Evolutionary conservation across 1,284 basidiomycete species (phyloP).

Genomic region (Irpex rosettiformis): DNA sequence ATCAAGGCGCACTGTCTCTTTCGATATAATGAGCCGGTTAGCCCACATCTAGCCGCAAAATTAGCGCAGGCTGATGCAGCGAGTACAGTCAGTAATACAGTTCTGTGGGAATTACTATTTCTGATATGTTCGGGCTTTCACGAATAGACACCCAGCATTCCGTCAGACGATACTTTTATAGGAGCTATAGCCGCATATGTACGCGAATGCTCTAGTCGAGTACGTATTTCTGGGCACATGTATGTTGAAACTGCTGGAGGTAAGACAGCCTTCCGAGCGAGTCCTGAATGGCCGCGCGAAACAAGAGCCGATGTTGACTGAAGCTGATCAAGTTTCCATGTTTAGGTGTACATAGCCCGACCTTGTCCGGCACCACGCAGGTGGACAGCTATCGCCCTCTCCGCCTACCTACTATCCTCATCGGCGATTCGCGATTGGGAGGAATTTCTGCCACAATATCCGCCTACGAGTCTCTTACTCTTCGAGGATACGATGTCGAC

Average conservation of each 20-base stretch:
- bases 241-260: conserved; percentile 96
- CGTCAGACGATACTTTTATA: conserved; percentile 68
- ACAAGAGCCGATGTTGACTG: no score
- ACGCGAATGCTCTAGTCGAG: conserved; percentile 40
- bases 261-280: conserved; percentile 36
- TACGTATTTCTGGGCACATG: conserved; percentile 48
- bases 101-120: neutral
- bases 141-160: conserved; percentile 22
- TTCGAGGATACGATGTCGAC: conserved; percentile 91
- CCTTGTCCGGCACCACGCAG: conserved; percentile 84
- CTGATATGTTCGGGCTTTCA: neutral
- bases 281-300: no score
- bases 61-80: conserved; percentile 45
- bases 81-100: conserved; percentile 18
- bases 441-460: conserved; percentile 95
- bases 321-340: no score
- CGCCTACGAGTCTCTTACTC: conserved; percentile 85
- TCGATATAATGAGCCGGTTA: conserved; percentile 86
- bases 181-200: conserved; percentile 66
- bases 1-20: conserved; percentile 77
- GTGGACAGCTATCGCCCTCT: conserved; percentile 81
- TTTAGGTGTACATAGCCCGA: conserved; percentile 90
- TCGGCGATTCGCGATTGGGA: conserved; percentile 88
- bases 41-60: conserved; percentile 86
- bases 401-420: conserved; percentile 83